These are phyloP conservation scores for Tieghemiomyces parasiticus DNA, from an alignment of 192 early-diverging fungal species.

Conservation along the genomic window DNA sequence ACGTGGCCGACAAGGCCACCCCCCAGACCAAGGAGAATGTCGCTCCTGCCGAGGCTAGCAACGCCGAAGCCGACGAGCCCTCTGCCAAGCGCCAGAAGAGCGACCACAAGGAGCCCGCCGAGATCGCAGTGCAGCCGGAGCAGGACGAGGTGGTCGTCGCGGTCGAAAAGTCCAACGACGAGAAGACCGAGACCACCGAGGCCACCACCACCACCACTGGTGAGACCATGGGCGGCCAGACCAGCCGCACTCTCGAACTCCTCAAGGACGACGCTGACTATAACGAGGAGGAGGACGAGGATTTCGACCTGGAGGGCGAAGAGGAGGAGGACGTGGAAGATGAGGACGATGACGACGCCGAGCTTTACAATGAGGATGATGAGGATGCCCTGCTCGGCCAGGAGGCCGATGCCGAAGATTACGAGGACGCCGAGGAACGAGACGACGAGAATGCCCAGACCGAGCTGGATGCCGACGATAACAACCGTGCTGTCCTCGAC, in stretches of 20 bases:
- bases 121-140: background rate
- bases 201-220: background rate
- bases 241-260: background rate
- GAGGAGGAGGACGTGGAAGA: background rate
- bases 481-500: background rate
- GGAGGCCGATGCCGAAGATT: background rate
- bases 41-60: background rate
- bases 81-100: background rate
- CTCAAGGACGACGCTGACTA: conserved; percentile 2
- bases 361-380: background rate
- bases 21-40: background rate
- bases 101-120: background rate
- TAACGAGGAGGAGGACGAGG: conserved; percentile 9
- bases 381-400: background rate
- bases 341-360: background rate
- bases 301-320: conserved; percentile 2
- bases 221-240: background rate
- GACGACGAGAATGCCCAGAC: background rate
- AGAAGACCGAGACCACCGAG: background rate
- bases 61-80: background rate
- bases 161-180: background rate
- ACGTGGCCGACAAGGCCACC: background rate
- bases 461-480: background rate
- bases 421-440: background rate
- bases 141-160: background rate